Percentiles rank a stretch among this genome's conserved stretches.
These are phyloP conservation scores for Fusarium oxysporum DNA, from an alignment of 2,329 filamentous ascomycete species.

Conservation along the genomic window DNA sequence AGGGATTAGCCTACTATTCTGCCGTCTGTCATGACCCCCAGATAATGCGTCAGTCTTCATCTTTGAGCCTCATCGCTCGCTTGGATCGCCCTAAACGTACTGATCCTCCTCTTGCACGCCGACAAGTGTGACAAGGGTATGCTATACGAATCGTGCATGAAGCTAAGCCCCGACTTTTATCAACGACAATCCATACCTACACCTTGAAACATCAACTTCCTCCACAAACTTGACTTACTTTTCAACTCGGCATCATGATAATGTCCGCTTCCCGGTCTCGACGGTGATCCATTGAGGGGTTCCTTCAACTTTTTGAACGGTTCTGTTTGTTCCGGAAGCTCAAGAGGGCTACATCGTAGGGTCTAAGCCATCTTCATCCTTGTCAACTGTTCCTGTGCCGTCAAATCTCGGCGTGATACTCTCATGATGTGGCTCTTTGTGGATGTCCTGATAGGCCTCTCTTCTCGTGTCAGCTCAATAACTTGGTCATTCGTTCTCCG, in stretches of 20 bases:
- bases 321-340: neutral
- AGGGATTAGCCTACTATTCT: neutral
- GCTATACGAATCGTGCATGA: slow-evolving; percentile 47
- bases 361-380: neutral
- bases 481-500: neutral
- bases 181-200: slow-evolving; percentile 16
- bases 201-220: slow-evolving; percentile 18
- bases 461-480: neutral
- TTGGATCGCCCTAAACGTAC: slow-evolving; percentile 11
- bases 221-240: neutral
- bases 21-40: slow-evolving; percentile 14
- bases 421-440: slow-evolving; percentile 4
- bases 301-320: neutral
- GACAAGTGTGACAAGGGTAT: slow-evolving; percentile 17
- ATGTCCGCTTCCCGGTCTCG: slow-evolving; percentile 4
- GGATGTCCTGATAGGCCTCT: neutral
- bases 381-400: neutral
- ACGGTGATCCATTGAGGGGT: neutral
- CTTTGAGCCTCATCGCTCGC: slow-evolving; percentile 39
- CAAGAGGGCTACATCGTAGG: neutral
- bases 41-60: slow-evolving; percentile 20
- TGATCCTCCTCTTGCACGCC: neutral
- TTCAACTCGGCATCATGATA: slow-evolving; percentile 22
- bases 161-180: slow-evolving; percentile 36
- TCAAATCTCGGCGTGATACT: neutral